These are phyloP conservation scores for Chaetomium tenue DNA, from an alignment of 495 filamentous ascomycete species.

Conservation along the genomic window DNA sequence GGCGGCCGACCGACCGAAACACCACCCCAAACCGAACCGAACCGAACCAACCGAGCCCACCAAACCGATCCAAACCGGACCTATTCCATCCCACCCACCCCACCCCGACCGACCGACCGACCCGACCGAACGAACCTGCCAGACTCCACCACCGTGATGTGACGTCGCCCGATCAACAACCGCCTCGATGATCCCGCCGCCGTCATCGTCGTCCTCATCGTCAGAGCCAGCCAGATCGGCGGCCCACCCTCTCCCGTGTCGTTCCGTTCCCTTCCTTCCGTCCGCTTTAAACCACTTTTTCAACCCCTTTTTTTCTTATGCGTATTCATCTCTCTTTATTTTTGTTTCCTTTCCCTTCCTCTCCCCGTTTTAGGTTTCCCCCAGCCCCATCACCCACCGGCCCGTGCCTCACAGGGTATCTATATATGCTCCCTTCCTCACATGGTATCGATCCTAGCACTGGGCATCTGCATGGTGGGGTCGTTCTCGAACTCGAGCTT, in stretches of 20 bases:
- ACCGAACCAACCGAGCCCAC: too few relatives aligned
- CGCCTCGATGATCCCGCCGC: too few relatives aligned
- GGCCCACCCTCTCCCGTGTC: too few relatives aligned
- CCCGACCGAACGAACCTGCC: not conserved
- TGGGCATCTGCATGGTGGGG: conserved; percentile 47
- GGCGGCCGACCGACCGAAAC: too few relatives aligned
- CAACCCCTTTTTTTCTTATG: not conserved
- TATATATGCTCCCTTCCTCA: conserved; percentile 26
- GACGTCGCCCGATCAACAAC: not conserved
- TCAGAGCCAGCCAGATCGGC: too few relatives aligned
- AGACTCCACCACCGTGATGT: conserved; percentile 5
- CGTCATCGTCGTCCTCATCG: too few relatives aligned
- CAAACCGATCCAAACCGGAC: too few relatives aligned
- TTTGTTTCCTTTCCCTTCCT: not conserved
- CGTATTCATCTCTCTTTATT: not conserved
- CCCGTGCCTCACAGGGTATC: too few relatives aligned
- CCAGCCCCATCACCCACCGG: too few relatives aligned
- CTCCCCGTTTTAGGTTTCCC: not conserved
- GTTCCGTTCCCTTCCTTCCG: too few relatives aligned
- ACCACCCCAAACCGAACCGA: too few relatives aligned
- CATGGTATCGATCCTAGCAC: conserved; percentile 47
- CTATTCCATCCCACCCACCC: too few relatives aligned
- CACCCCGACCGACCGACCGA: not conserved
- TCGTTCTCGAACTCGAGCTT: conserved; percentile 52
- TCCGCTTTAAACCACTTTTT: not conserved